These are phyloP conservation scores for Setaria viridis DNA, from an alignment of 202 grass and related monocot genomes.

Conservation along the genomic window DNA sequence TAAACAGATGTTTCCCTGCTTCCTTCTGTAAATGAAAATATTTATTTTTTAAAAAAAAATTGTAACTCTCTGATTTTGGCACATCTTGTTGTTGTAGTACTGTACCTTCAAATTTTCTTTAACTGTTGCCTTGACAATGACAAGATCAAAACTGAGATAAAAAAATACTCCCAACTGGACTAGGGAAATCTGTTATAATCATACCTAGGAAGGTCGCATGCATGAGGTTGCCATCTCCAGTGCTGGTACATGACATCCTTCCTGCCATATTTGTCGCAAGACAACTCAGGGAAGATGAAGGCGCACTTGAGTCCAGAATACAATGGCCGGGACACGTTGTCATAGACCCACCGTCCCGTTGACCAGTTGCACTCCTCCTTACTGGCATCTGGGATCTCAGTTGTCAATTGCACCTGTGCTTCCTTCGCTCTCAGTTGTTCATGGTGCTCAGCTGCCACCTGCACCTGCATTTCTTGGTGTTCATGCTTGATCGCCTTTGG, in stretches of 20 bases:
- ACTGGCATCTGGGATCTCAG: constrained; percentile 15
- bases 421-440: background rate
- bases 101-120: background rate
- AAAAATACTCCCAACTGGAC: background rate
- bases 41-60: background rate
- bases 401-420: constrained; percentile 24
- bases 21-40: background rate
- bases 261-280: constrained; percentile 87
- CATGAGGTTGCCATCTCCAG: constrained; percentile 94
- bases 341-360: constrained; percentile 71
- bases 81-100: background rate
- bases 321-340: constrained; percentile 62
- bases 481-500: constrained; percentile 23
- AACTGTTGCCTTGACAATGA: background rate
- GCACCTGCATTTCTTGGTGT: constrained; percentile 38
- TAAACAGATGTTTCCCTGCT: background rate
- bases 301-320: constrained; percentile 66
- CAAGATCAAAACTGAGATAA: background rate
- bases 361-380: constrained; percentile 63
- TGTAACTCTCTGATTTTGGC: background rate
- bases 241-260: constrained; percentile 83
- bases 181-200: background rate
- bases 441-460: constrained; percentile 6
- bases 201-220: constrained; percentile 86
- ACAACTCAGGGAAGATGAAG: constrained; percentile 89